Percentiles rank a stretch among this genome's conserved stretches.
Evolutionary conservation across 2,329 filamentous ascomycete species (phyloP).

Genomic region (Beauveria bassiana): DNA sequence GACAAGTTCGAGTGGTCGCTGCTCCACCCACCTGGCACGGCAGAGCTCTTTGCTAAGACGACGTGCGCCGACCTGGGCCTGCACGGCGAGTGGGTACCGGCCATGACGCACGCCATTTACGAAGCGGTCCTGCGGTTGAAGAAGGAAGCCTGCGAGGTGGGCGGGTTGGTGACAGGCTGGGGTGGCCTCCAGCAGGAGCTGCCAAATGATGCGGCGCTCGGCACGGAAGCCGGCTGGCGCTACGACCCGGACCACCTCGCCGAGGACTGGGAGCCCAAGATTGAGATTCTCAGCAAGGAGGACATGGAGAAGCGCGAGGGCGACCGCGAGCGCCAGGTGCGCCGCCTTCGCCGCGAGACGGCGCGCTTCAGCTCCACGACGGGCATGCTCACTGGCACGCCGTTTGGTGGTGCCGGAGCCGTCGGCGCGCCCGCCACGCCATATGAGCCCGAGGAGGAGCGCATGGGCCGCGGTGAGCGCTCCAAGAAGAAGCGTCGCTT

Average conservation of each 20-base stretch:
- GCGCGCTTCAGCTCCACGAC: conserved; percentile 83
- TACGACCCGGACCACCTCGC: conserved; percentile 88
- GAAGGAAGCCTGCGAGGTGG: conserved; percentile 92
- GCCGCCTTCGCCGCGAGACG: conserved; percentile 80
- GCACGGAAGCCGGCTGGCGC: conserved; percentile 82
- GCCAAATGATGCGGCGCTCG: conserved; percentile 80
- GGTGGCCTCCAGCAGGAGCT: conserved; percentile 56
- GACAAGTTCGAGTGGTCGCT: conserved; percentile 99
- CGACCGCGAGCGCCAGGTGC: conserved; percentile 84
- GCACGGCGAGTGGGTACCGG: conserved; percentile 85
- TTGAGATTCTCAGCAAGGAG: conserved; percentile 79
- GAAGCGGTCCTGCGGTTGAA: conserved; percentile 87
- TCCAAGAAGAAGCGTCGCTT: conserved; percentile 95
- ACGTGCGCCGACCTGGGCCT: conserved; percentile 90
- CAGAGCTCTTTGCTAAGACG: conserved; percentile 84
- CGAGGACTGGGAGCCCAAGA: conserved; percentile 76
- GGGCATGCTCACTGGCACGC: conserved; percentile 70
- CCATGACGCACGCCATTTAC: conserved; percentile 94
- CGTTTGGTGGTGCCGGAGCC: conserved; percentile 36
- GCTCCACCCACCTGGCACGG: conserved; percentile 81
- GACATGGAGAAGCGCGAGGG: conserved; percentile 97
- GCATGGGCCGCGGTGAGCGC: conserved; percentile 84
- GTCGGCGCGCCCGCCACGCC: conserved; percentile 27
- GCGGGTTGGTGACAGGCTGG: conserved; percentile 71
- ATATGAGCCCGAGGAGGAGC: conserved; percentile 57